Evolutionary conservation across 2,329 filamentous ascomycete species (phyloP).

Genomic region (Podosphaera xanthii): DNA sequence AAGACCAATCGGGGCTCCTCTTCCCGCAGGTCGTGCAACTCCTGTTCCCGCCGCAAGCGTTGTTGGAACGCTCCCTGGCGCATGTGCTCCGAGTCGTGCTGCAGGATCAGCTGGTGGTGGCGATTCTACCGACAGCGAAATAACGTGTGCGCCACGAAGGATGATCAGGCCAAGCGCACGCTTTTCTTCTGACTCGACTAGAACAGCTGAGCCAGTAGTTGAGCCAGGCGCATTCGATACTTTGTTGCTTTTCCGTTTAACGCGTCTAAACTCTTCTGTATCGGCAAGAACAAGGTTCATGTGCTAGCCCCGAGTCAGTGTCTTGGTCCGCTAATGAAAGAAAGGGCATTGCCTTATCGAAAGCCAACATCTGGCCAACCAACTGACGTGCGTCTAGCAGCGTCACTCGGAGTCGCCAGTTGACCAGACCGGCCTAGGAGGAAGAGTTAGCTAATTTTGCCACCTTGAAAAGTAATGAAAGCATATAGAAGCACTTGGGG

Average conservation of each 20-base stretch:
- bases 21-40: slow-evolving; percentile 73
- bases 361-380: slow-evolving; percentile 94
- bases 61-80: slow-evolving; percentile 38
- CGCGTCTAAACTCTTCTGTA: slow-evolving; percentile 88
- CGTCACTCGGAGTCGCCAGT: slow-evolving; percentile 96
- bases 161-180: slow-evolving; percentile 90
- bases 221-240: slow-evolving; percentile 29
- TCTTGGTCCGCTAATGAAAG: not conserved
- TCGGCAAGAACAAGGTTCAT: slow-evolving; percentile 99
- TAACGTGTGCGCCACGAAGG: slow-evolving; percentile 79
- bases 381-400: slow-evolving; percentile 89
- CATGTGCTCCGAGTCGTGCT: slow-evolving; percentile 60
- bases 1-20: slow-evolving; percentile 61
- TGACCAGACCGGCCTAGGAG: slow-evolving; percentile 53
- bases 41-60: slow-evolving; percentile 66
- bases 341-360: slow-evolving; percentile 53
- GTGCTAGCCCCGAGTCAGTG: slow-evolving; percentile 33
- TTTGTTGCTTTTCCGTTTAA: slow-evolving; percentile 68
- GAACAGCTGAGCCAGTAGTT: slow-evolving; percentile 35
- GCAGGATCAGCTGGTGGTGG: slow-evolving; percentile 87
- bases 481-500: slow-evolving; percentile 27
- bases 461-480: slow-evolving; percentile 19
- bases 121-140: slow-evolving; percentile 86
- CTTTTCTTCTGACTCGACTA: slow-evolving; percentile 85
- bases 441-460: slow-evolving; percentile 1